These are phyloP conservation scores for Venturia oleaginea DNA, from an alignment of 2,329 filamentous ascomycete species.

Conservation along the genomic window DNA sequence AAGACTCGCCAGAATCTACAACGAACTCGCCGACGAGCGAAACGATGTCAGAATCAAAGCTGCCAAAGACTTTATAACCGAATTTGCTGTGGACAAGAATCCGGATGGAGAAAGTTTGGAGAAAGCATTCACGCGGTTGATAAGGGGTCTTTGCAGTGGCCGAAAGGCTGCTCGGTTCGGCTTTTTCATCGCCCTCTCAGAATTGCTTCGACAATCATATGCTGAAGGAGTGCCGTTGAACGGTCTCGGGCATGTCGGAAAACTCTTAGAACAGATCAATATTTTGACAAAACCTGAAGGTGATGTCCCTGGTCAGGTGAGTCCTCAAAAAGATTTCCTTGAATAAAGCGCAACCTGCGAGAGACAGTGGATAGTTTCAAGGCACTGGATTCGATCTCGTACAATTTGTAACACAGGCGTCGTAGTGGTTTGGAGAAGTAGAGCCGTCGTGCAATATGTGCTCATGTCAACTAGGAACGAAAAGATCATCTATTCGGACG, in stretches of 20 bases:
- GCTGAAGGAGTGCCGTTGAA: constrained; percentile 25
- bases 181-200: constrained; percentile 80
- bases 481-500: constrained; percentile 78
- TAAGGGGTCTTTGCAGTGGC: constrained; percentile 81
- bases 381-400: too few relatives aligned
- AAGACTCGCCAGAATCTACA: constrained; percentile 37
- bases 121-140: constrained; percentile 44
- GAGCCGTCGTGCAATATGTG: neutral
- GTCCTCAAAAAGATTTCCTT: constrained; percentile 15
- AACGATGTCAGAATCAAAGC: constrained; percentile 35
- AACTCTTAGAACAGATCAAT: constrained; percentile 43
- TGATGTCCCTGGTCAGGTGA: constrained; percentile 45
- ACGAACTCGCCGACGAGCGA: constrained; percentile 38
- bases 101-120: constrained; percentile 31
- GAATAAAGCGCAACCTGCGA: neutral
- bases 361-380: neutral
- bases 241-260: constrained; percentile 30
- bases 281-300: constrained; percentile 43
- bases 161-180: constrained; percentile 82
- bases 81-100: constrained; percentile 30
- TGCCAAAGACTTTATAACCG: constrained; percentile 35
- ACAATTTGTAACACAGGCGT: too few relatives aligned
- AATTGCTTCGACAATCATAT: constrained; percentile 65
- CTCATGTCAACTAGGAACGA: constrained; percentile 57
- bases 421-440: neutral